A percentile compares a stretch with the other conserved stretches of the same genome.
Conservation (phyloP, 441 rosid species). For the Adansonia grandidieri region DNA sequence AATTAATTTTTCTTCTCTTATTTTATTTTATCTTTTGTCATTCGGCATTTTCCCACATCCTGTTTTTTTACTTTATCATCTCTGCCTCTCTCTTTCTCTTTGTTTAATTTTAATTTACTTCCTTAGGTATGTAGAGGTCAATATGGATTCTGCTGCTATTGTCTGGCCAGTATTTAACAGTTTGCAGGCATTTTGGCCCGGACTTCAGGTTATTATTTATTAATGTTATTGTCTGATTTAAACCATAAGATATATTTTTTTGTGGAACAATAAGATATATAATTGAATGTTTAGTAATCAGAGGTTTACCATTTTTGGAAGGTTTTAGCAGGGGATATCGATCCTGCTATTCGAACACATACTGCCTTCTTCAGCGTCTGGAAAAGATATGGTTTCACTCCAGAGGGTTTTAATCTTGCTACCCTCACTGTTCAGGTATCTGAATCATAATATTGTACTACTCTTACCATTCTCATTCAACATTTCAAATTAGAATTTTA, state of each 20-base stretch:
- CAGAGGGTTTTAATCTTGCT: conserved; percentile 96
- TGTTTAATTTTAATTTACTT: conserved; percentile 15
- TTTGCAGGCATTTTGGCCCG: conserved; percentile 99
- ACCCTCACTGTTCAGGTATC: conserved; percentile 72
- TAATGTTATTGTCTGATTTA: conserved; percentile 15
- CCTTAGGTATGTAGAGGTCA: conserved; percentile 97
- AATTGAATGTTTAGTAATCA: conserved; percentile 6
- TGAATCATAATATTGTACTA: conserved; percentile 1
- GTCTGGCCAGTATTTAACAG: conserved; percentile 98
- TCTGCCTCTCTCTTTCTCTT: conserved; percentile 6
- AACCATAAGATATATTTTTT: not conserved
- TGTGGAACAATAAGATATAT: not conserved
- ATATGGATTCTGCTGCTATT: conserved; percentile 98
- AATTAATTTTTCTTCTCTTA: conserved; percentile 27
- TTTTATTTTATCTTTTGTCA: not conserved
- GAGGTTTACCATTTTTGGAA: conserved; percentile 41
- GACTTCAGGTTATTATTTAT: conserved; percentile 75
- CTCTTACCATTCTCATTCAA: not conserved
- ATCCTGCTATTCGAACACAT: conserved; percentile 96
- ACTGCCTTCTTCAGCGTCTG: conserved; percentile 96
- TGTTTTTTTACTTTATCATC: not conserved
- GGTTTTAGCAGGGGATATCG: conserved; percentile 97
- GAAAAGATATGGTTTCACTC: conserved; percentile 94
- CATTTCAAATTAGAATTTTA: conserved; percentile 4
- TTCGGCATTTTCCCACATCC: not conserved